These are phyloP conservation scores for Smittium culicis DNA, from an alignment of 371 early-diverging fungal species.

Conservation along the genomic window DNA sequence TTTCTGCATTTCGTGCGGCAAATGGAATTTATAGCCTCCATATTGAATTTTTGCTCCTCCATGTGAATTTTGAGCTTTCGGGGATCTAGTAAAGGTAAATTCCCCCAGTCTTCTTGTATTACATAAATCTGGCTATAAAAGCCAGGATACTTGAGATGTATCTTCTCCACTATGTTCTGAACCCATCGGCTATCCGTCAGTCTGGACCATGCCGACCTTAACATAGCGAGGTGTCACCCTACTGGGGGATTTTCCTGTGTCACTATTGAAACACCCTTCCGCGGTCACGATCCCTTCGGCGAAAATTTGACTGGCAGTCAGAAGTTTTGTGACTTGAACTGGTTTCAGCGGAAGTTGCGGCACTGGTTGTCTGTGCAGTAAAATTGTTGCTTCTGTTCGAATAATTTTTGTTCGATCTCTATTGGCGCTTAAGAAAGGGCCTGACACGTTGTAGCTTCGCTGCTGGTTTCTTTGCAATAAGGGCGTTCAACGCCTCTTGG, in stretches of 20 bases:
- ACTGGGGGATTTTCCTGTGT: neutral
- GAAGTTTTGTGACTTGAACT: neutral
- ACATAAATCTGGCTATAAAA: neutral
- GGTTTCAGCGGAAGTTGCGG: neutral
- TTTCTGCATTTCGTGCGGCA: constrained; percentile 17
- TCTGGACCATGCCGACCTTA: neutral
- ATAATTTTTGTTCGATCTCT: neutral
- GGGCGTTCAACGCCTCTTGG: neutral
- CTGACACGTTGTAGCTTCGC: neutral
- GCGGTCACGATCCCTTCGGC: neutral
- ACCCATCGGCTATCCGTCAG: neutral
- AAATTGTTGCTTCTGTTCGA: neutral
- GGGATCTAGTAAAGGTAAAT: constrained; percentile 24
- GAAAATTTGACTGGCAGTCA: neutral
- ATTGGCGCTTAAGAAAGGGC: neutral
- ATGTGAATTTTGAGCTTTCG: constrained; percentile 24
- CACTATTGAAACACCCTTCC: neutral
- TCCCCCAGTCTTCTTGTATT: constrained; percentile 9
- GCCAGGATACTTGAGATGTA: neutral
- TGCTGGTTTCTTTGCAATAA: neutral
- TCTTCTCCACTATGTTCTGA: neutral
- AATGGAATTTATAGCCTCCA: constrained; percentile 24
- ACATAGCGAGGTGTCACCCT: neutral
- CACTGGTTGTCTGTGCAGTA: neutral
- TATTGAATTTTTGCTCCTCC: constrained; percentile 16